Evolutionary conservation across 2,329 filamentous ascomycete species (phyloP), one percentile per base, ranked within the genome.

Genomic region (Ophiostoma quercus): DNA sequence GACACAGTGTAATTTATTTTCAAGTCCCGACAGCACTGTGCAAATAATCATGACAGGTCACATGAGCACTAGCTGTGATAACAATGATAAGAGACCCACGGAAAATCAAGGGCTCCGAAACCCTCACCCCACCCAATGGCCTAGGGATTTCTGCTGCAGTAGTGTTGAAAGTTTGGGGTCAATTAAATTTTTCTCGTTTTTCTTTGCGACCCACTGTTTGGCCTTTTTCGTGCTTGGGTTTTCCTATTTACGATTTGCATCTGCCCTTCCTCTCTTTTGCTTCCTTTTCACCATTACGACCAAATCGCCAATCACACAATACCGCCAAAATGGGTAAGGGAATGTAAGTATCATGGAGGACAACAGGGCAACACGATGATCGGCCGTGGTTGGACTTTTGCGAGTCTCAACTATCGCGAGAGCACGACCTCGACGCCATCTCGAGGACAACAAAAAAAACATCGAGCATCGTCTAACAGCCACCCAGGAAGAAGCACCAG

Each of bases 401-500:
- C 43, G 6, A n/a, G 41, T 16, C 14, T 43, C 16, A 14, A 43
- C 41, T 16, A 12, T 43, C 14, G 41, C 41, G 19, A 47, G 32
- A 63, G 32, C 32, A 16, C 29, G n/a, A 57, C 51, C 51, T 57
- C 51, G 51, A 22, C 51, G 4, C 16, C 29, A 41, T 2, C n/a
- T 3, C 14, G 9, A 41, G 39, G 11, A 41, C 8, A 41, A 41
- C 11, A 41, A 29, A 19, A n/a, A 19, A 41, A n/a, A 66, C 62
- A 57, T 25, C 51, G n/a, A 57, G 67, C 43, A 66, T 66, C 37
- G n/a, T 54, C 69, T 69, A 66, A 69, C 60, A 34, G 2, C n/a
- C 16, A 2, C 19, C 11, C 80, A 94, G 91, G 85, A 96, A 95
- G 89, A 97, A 97, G 91, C 95, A 99, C 87, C 94, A 98, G 86